Percentiles rank a stretch among this genome's conserved stretches.
These are phyloP conservation scores for Xylaria acuta DNA, from an alignment of 495 filamentous ascomycete genomes.

Conservation along the genomic window DNA sequence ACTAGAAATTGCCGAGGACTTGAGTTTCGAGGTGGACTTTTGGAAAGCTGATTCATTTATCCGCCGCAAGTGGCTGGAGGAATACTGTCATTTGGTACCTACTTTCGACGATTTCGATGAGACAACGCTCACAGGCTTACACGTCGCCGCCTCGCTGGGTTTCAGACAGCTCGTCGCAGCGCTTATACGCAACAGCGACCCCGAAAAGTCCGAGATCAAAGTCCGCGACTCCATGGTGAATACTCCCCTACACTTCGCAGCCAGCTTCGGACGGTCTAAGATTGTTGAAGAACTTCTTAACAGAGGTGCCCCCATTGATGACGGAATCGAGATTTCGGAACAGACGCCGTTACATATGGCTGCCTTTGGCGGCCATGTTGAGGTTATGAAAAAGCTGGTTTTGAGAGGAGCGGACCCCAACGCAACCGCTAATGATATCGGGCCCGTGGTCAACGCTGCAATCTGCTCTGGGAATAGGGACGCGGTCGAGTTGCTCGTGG, in stretches of 20 bases:
- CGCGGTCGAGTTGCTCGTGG: constrained; percentile 43
- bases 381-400: constrained; percentile 45
- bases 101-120: constrained; percentile 35
- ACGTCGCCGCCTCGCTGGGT: constrained; percentile 40
- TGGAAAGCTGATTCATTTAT: constrained; percentile 42
- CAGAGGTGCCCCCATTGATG: constrained; percentile 41
- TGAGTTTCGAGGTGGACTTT: constrained; percentile 43
- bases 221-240: constrained; percentile 35
- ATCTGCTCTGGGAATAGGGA: constrained; percentile 42
- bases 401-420: constrained; percentile 41
- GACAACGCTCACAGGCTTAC: constrained; percentile 37
- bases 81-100: constrained; percentile 38
- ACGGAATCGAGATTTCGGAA: constrained; percentile 34
- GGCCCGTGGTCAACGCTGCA: constrained; percentile 44
- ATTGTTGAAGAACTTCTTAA: constrained; percentile 44
- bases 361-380: constrained; percentile 39
- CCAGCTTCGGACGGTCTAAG: constrained; percentile 40
- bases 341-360: constrained; percentile 47
- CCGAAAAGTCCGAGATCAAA: constrained; percentile 38
- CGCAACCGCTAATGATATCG: constrained; percentile 37
- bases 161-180: constrained; percentile 40
- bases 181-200: constrained; percentile 39
- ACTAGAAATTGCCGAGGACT: constrained; percentile 43
- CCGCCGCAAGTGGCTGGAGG: constrained; percentile 44
- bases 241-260: constrained; percentile 44